phyloP scores from a whole-genome alignment of 805 yeast species.

The Isabelozyma heimii region DNA sequence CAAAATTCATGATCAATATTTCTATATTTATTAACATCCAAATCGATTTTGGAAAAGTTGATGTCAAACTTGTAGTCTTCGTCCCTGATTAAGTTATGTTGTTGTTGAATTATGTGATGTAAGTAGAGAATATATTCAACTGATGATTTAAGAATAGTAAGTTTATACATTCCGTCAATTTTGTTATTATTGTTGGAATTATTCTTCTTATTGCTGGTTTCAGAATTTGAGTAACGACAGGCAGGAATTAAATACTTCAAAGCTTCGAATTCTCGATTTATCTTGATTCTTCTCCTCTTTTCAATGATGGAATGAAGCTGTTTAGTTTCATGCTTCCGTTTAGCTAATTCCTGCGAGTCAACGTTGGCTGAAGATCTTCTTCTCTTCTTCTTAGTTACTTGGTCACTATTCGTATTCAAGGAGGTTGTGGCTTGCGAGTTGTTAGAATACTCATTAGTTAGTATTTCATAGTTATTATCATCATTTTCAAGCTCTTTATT shows the following conservation, averaged over 20 bases:
- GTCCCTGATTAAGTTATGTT: slow-evolving; percentile 41
- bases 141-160: slow-evolving; percentile 77
- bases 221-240: slow-evolving; percentile 50
- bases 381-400: slow-evolving; percentile 27
- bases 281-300: slow-evolving; percentile 71
- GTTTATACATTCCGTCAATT: slow-evolving; percentile 71
- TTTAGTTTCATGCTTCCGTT: slow-evolving; percentile 41
- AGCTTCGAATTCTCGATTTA: slow-evolving; percentile 82
- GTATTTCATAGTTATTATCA: slow-evolving; percentile 40
- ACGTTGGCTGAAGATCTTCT: slow-evolving; percentile 37
- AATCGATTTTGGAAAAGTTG: slow-evolving; percentile 51
- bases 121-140: slow-evolving; percentile 76
- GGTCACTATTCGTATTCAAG: background rate
- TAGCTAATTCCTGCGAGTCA: slow-evolving; percentile 39
- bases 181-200: slow-evolving; percentile 29
- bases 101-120: slow-evolving; percentile 54
- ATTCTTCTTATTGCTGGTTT: slow-evolving; percentile 3
- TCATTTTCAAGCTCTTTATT: slow-evolving; percentile 42
- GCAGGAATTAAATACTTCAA: slow-evolving; percentile 77
- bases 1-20: slow-evolving; percentile 56
- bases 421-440: slow-evolving; percentile 2
- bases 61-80: slow-evolving; percentile 39
- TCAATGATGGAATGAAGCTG: slow-evolving; percentile 73
- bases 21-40: slow-evolving; percentile 58
- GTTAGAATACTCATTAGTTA: slow-evolving; percentile 34